Evolutionary conservation across 176 grass and related monocot genomes (phyloP).

Genomic region (Bromus sterilis): DNA sequence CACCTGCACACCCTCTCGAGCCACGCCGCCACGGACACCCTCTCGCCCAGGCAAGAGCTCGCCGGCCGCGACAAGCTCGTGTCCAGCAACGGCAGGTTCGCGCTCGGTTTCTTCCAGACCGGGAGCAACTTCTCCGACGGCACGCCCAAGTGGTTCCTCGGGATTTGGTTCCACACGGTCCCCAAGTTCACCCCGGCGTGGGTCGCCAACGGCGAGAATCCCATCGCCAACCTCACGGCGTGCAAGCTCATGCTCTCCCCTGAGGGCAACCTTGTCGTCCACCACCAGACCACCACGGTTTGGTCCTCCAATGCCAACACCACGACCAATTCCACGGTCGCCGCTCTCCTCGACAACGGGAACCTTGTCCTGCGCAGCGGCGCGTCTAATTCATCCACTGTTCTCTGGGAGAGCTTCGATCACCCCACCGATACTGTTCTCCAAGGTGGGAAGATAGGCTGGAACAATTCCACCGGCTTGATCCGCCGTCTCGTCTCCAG

Average conservation of each 20-base stretch:
- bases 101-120: constrained; percentile 46
- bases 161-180: background rate
- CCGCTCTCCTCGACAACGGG: background rate
- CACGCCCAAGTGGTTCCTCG: background rate
- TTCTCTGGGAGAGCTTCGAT: background rate
- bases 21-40: background rate
- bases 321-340: background rate
- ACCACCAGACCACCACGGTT: background rate
- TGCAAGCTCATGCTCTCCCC: background rate
- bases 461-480: background rate
- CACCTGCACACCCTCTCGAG: background rate
- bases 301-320: background rate
- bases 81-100: constrained; percentile 15
- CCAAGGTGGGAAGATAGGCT: background rate
- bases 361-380: background rate
- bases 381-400: background rate
- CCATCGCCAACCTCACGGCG: background rate
- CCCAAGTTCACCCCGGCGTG: background rate
- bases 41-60: background rate
- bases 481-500: background rate
- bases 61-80: background rate
- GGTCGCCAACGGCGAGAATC: background rate
- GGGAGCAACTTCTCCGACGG: background rate
- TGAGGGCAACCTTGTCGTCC: background rate
- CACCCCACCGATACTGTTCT: background rate